Evolutionary conservation across 441 rosid species (phyloP), one percentile per base, ranked within the genome.

Genomic region (Omphalea diandra): DNA sequence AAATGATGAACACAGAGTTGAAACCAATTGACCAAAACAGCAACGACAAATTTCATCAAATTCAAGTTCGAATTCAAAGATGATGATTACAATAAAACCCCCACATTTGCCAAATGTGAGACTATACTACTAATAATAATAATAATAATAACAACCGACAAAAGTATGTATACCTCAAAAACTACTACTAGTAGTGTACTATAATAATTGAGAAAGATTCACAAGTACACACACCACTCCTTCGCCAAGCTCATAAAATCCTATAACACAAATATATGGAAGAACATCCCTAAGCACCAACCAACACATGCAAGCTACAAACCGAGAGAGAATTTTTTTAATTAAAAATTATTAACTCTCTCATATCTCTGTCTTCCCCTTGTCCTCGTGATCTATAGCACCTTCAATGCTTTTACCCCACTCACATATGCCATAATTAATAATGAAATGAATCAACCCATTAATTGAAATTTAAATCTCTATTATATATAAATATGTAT

Each of bases 271-370:
- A n/a, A 40, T 50, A 69, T 4, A 52, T n/a, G 32, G 40, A 44
- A 22, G 9, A 10, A 47, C 71, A 46, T 77, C 43, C 66, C 71
- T 64, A 50, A 66, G 32, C 66, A 43, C 18, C 31, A n/a, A n/a
- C n/a, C n/a, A 66, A 70, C 75, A 56, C 78, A 63, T 71, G 78
- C 71, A 56, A 67, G 41, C 73, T 70, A 77, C 72, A 61, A 43
- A 38, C 9, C 32, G n/a, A n/a, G n/a, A 44, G 31, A 60, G 55
- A 62, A 71, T 62, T 63, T 76, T 74, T 67, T 31, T 47, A 46
- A n/a, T 63, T 57, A 31, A 56, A 67, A 82, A 55, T 41, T 72
- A 76, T 72, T 40, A 33, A 29, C 46, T 64, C 68, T 50, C 41
- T 62, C 63, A 10, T 29, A 53, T 65, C 72, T 57, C 70, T 78